A percentile compares a stretch with the other conserved stretches of the same genome.
phyloP scores from a whole-genome alignment of 2,329 filamentous ascomycete genomes.

The Colletotrichum theobromicola region DNA sequence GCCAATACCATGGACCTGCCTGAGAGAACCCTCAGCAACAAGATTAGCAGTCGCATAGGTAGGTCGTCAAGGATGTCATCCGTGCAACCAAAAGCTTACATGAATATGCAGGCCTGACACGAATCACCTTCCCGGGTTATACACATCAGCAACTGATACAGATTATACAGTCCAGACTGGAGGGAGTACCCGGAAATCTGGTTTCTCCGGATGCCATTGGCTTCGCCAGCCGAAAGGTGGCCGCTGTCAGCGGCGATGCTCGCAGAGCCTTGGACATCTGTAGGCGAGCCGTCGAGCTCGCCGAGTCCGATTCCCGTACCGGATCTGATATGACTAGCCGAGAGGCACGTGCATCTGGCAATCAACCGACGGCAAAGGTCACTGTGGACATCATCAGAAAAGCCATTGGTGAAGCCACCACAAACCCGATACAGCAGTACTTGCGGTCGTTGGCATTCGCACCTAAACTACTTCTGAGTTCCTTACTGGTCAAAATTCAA shows the following conservation, averaged over 20 bases:
- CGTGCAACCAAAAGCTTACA: neutral
- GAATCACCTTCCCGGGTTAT: slow-evolving; percentile 97
- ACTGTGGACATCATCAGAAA: slow-evolving; percentile 85
- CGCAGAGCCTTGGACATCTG: slow-evolving; percentile 94
- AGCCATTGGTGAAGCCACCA: slow-evolving; percentile 96
- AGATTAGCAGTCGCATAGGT: slow-evolving; percentile 89
- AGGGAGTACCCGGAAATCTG: slow-evolving; percentile 85
- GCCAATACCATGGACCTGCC: slow-evolving; percentile 99
- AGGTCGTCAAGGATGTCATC: slow-evolving; percentile 9
- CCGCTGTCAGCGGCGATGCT: slow-evolving; percentile 93
- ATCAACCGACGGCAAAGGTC: slow-evolving; percentile 61
- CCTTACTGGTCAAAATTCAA: slow-evolving; percentile 78
- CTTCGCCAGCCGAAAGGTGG: slow-evolving; percentile 95
- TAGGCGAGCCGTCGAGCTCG: slow-evolving; percentile 90
- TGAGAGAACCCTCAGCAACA: slow-evolving; percentile 95
- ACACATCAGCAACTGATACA: slow-evolving; percentile 97
- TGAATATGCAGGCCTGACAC: slow-evolving; percentile 66
- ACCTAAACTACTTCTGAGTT: slow-evolving; percentile 85
- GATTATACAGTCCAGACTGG: slow-evolving; percentile 93
- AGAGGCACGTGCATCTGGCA: slow-evolving; percentile 23
- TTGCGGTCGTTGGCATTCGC: slow-evolving; percentile 81
- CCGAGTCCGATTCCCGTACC: slow-evolving; percentile 70
- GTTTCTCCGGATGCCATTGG: slow-evolving; percentile 94
- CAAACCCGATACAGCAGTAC: slow-evolving; percentile 88
- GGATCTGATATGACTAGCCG: slow-evolving; percentile 42